A percentile compares a stretch with the other conserved stretches of the same genome.
Evolutionary conservation across 2,329 filamentous ascomycete species (phyloP).

Genomic region (Fusarium longipes): DNA sequence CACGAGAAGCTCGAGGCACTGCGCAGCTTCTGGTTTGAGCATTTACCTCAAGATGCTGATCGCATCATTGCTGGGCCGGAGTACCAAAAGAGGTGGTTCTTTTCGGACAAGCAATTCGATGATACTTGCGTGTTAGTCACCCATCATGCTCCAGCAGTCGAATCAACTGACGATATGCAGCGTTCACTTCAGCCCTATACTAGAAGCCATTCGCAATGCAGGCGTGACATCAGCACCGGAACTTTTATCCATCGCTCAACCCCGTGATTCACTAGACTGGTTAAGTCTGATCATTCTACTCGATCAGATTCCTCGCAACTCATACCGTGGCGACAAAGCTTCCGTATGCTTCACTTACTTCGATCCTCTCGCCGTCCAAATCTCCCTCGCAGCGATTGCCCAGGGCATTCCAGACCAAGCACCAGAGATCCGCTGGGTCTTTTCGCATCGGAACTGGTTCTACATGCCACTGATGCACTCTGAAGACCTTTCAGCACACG

Average conservation of each 20-base stretch:
- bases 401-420: conserved; percentile 45
- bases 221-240: conserved; percentile 46
- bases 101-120: conserved; percentile 51
- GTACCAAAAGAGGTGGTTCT: conserved; percentile 51
- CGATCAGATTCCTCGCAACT: conserved; percentile 72
- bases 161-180: conserved; percentile 32
- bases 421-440: conserved; percentile 49
- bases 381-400: conserved; percentile 54
- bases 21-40: conserved; percentile 55
- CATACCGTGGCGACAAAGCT: conserved; percentile 63
- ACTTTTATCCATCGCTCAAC: conserved; percentile 46
- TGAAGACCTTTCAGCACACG: conserved; percentile 61
- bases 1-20: conserved; percentile 48
- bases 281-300: conserved; percentile 67
- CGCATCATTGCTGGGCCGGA: conserved; percentile 44
- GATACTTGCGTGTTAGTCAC: conserved; percentile 50
- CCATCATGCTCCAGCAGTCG: rapidly evolving
- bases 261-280: conserved; percentile 50
- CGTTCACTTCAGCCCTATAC: conserved; percentile 47
- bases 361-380: conserved; percentile 63
- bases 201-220: conserved; percentile 50
- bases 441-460: conserved; percentile 64
- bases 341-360: conserved; percentile 63
- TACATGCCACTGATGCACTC: conserved; percentile 70
- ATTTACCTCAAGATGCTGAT: conserved; percentile 45